Percentiles rank a stretch among this genome's conserved stretches.
Evolutionary conservation across 2,329 filamentous ascomycete genomes (phyloP).

Genomic region (Alternaria burnsii): DNA sequence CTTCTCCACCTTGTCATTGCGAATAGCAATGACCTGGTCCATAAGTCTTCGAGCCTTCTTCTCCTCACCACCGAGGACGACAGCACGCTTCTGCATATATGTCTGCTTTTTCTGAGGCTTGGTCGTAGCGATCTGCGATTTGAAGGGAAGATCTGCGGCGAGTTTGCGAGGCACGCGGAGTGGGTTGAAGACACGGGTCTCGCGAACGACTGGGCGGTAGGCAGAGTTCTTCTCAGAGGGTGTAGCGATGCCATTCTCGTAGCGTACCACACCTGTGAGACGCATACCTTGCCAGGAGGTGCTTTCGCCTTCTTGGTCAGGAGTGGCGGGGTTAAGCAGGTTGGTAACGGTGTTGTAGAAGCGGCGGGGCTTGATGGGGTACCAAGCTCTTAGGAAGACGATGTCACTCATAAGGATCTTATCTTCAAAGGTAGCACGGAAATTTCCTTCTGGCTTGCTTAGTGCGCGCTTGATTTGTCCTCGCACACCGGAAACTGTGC

Average conservation of each 20-base stretch:
- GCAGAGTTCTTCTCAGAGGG: constrained; percentile 84
- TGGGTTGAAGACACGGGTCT: constrained; percentile 63
- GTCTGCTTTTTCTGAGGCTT: constrained; percentile 81
- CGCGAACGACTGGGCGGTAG: constrained; percentile 72
- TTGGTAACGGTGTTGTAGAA: constrained; percentile 98
- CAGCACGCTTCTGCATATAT: constrained; percentile 94
- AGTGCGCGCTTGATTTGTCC: constrained; percentile 98
- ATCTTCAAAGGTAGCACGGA: constrained; percentile 97
- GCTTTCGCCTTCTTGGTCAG: constrained; percentile 42
- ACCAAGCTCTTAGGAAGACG: constrained; percentile 96
- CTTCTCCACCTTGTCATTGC: constrained; percentile 90
- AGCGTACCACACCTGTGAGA: constrained; percentile 88
- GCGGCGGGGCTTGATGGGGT: constrained; percentile 89
- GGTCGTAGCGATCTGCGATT: constrained; percentile 85
- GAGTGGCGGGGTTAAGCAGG: constrained; percentile 69
- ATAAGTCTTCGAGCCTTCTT: constrained; percentile 86
- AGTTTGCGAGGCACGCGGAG: constrained; percentile 80
- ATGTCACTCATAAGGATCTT: constrained; percentile 98
- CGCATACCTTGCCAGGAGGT: constrained; percentile 87
- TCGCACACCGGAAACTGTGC: constrained; percentile 92
- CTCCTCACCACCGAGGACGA: constrained; percentile 86
- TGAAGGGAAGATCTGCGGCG: constrained; percentile 87
- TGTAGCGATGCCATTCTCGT: constrained; percentile 75
- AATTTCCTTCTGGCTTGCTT: constrained; percentile 91
- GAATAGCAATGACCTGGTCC: constrained; percentile 89